phyloP scores from a whole-genome alignment of 1,284 basidiomycete genomes.

The Cryptococcus maquisensis region DNA sequence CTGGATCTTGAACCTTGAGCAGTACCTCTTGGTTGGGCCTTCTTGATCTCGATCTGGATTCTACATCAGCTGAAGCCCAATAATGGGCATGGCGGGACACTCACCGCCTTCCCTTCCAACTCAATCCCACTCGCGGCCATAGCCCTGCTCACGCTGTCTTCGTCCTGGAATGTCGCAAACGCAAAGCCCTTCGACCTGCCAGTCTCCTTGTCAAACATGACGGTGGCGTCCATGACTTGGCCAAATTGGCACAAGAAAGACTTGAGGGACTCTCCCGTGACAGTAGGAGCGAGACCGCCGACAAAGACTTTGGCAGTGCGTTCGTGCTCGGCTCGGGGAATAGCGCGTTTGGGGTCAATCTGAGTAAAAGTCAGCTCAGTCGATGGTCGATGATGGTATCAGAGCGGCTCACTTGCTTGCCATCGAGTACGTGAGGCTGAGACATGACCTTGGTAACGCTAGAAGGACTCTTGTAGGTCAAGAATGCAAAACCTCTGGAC shows the following conservation, averaged over 20 bases:
- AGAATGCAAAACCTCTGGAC: constrained; percentile 88
- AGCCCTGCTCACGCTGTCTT: constrained; percentile 77
- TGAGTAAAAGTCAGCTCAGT: constrained; percentile 41
- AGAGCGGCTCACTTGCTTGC: constrained; percentile 72
- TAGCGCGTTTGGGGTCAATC: constrained; percentile 99
- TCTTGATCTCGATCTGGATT: constrained; percentile 84
- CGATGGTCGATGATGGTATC: background rate
- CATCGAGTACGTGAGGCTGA: constrained; percentile 82
- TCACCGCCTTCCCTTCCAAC: constrained; percentile 84
- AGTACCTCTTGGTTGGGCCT: constrained; percentile 70
- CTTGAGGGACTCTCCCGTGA: constrained; percentile 89
- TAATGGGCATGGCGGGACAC: constrained; percentile 32
- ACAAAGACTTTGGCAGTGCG: constrained; percentile 91
- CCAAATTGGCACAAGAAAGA: constrained; percentile 85
- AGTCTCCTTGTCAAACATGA: constrained; percentile 98
- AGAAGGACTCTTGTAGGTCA: constrained; percentile 81
- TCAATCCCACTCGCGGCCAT: constrained; percentile 79
- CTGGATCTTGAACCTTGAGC: constrained; percentile 11
- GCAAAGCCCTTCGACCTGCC: constrained; percentile 95
- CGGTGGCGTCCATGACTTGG: constrained; percentile 90
- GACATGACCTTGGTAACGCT: constrained; percentile 87
- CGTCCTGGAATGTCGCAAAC: constrained; percentile 88
- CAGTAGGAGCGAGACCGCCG: constrained; percentile 83
- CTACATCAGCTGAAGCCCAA: background rate
- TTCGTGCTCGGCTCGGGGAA: constrained; percentile 90